Base-by-base conservation (phyloP, 2,329 filamentous ascomycete species). In the Diaporthe citriasiana region DNA sequence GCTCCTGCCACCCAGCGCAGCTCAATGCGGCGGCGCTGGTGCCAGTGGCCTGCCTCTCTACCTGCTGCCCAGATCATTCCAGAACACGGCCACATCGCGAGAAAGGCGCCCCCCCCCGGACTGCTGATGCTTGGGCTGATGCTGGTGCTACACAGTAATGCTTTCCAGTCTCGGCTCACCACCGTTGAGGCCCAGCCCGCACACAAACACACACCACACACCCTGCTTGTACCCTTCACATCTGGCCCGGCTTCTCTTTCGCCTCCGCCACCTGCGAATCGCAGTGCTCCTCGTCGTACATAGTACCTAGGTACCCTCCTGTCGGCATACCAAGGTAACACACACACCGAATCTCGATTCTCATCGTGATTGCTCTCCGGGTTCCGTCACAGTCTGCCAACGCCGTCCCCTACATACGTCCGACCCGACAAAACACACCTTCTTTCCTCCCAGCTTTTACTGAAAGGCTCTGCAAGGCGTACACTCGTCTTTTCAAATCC, bases 321-420 rank as follows among this genome's bases (percentile, higher is more conserved):
- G n/a, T 33, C 17, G 33, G n/a, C 30, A 35, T 27, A 30, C 17
- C 42, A 10, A 10, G 15, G 45, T 59, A 42, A 55, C 56, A 71
- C 35, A 71, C 56, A 27, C 15, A 27, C 8, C 53, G 25, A 66
- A 74, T 74, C 72, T 74, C 72, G 72, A 74, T 74, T 53, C 50
- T 53, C 72, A 74, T 74, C 72, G 72, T 74, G 72, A 74, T 74
- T 71, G 51, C 69, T 35, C 42, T n/a, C 42, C 35, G 17, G 38
- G 19, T 25, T 74, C 68, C 72, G 72, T 73, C 72, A 73, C 68
- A 71, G 51, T 35, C 30, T 57, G 38, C 33, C 33, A 50, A 38
- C 8, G 42, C n/a, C 30, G 25, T 47, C 40, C 27, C 51, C 10
- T 72, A 22, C 33, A n/a, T n/a, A 59, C 47, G 47, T n/a, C n/a